phyloP scores from a whole-genome alignment of 139 green algal genomes.

The Eudorina sp. region DNA sequence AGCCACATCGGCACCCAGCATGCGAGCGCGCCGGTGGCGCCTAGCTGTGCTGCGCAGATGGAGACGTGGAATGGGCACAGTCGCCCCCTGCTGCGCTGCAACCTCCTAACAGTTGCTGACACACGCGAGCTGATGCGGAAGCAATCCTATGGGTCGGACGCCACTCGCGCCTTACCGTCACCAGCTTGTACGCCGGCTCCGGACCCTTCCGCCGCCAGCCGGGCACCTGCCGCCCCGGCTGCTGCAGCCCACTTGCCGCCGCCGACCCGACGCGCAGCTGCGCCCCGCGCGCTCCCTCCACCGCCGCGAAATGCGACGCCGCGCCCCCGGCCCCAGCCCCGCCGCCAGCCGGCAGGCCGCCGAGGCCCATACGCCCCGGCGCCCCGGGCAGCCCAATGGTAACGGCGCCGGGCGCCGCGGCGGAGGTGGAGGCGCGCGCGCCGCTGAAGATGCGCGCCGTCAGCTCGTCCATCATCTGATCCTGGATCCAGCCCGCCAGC shows the following conservation, averaged over 20 bases:
- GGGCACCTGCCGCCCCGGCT: neutral
- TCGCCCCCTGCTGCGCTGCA: too few species aligned
- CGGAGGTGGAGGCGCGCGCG: neutral
- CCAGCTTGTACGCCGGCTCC: constrained; percentile 48
- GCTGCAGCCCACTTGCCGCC: neutral
- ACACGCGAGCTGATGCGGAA: too few species aligned
- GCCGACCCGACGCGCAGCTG: neutral
- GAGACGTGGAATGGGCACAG: too few species aligned
- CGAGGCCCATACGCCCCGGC: neutral
- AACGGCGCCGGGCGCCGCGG: neutral
- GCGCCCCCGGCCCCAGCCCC: neutral
- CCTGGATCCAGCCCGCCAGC: constrained; percentile 63
- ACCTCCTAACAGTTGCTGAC: too few species aligned
- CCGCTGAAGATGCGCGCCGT: constrained; percentile 60
- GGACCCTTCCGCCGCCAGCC: constrained; percentile 9
- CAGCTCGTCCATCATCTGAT: constrained; percentile 68
- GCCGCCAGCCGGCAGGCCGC: neutral
- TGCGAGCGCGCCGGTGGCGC: too few species aligned
- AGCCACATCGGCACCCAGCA: too few species aligned
- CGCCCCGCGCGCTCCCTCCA: neutral
- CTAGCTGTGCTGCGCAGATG: too few species aligned
- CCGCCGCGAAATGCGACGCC: neutral
- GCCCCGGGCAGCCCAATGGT: neutral
- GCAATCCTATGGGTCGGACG: too few species aligned
- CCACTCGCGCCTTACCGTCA: constrained; percentile 18